Evolutionary conservation across 257 asterid genomes (phyloP).

Genomic region (Solanum habrochaites): DNA sequence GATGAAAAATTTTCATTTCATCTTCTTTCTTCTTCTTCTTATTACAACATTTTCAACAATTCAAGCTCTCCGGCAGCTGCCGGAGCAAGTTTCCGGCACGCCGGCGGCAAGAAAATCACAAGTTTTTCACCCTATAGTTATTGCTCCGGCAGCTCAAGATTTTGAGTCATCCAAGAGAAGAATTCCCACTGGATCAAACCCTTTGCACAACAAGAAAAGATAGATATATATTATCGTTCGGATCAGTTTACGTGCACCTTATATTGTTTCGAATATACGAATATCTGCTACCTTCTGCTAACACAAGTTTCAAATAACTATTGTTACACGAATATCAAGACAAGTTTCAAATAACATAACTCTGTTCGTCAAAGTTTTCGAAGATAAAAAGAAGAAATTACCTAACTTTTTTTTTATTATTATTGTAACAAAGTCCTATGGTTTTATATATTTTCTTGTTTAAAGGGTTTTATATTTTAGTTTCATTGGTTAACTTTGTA

Average conservation of each 20-base stretch:
- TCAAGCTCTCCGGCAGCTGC: neutral
- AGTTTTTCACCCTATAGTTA: neutral
- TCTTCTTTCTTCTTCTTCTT: neutral
- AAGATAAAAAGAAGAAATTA: neutral
- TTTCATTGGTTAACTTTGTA: neutral
- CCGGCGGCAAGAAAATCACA: neutral
- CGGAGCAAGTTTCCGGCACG: neutral
- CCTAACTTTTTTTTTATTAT: neutral
- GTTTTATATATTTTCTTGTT: neutral
- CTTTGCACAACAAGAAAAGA: slow-evolving; percentile 1
- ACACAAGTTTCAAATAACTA: neutral
- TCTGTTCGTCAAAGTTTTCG: neutral
- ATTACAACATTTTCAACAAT: neutral
- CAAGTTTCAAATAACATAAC: neutral
- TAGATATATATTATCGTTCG: neutral
- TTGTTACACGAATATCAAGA: neutral
- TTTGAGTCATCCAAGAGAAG: neutral
- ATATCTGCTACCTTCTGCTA: neutral
- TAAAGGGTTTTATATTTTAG: neutral
- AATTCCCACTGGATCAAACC: slow-evolving; percentile 5
- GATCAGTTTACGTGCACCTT: neutral
- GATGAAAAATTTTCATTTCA: neutral
- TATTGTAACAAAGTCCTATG: neutral
- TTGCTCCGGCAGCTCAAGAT: neutral
- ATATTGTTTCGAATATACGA: neutral